Evolutionary conservation across 257 asterid species (phyloP).

Genomic region (Vinca minor): DNA sequence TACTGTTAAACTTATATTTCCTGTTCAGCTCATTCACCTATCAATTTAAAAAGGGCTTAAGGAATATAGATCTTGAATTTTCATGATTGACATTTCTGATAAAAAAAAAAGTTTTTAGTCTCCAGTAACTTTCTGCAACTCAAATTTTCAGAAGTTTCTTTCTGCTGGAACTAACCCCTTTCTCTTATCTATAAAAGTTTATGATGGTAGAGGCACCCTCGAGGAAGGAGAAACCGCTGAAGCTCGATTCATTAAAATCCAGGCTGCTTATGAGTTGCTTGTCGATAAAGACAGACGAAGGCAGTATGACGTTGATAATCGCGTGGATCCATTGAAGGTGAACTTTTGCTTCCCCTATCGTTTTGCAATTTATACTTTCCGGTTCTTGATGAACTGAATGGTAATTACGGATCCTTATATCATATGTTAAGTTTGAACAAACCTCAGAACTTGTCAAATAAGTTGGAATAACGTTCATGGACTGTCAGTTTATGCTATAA

Average conservation of each 20-base stretch:
- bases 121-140: too few species aligned
- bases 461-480: too few species aligned
- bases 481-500: too few species aligned
- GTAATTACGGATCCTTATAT: too few species aligned
- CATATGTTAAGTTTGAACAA: too few species aligned
- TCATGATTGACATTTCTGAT: too few species aligned
- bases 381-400: too few species aligned
- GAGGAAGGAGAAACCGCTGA: slow-evolving; percentile 98
- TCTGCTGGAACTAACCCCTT: slow-evolving; percentile 16
- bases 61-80: too few species aligned
- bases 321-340: slow-evolving; percentile 90
- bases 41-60: too few species aligned
- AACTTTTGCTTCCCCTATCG: slow-evolving; percentile 8
- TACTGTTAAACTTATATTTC: background rate
- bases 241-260: slow-evolving; percentile 88
- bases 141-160: background rate
- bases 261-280: slow-evolving; percentile 95
- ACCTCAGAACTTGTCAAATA: too few species aligned
- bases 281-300: slow-evolving; percentile 68
- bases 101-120: too few species aligned
- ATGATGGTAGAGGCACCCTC: slow-evolving; percentile 83
- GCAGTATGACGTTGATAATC: slow-evolving; percentile 64
- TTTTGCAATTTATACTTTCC: background rate
- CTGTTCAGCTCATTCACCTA: too few species aligned
- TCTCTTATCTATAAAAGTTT: slow-evolving; percentile 45